Conservation (phyloP, 1,284 basidiomycete species). For the Pseudozyma sp. region DNA sequence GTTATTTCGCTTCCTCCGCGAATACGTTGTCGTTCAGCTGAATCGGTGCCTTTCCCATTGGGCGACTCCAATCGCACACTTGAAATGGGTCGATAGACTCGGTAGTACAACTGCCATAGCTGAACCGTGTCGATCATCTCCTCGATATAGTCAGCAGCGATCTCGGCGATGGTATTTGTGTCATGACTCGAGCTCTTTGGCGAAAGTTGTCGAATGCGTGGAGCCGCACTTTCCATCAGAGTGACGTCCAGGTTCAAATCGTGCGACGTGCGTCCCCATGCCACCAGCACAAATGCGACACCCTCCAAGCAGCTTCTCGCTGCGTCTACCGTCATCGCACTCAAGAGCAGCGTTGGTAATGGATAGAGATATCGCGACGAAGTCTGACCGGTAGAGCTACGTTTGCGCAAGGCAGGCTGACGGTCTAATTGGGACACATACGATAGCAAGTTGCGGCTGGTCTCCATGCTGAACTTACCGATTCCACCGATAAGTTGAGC, state of each 20-base stretch:
- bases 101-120: slow-evolving; percentile 29
- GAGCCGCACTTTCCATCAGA: slow-evolving; percentile 22
- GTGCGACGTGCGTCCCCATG: slow-evolving; percentile 9
- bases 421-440: slow-evolving; percentile 16
- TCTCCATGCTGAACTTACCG: slow-evolving; percentile 5
- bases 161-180: slow-evolving; percentile 6
- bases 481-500: slow-evolving; percentile 1
- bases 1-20: background rate
- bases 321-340: slow-evolving; percentile 25
- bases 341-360: slow-evolving; percentile 16
- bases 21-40: background rate
- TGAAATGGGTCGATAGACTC: slow-evolving; percentile 27
- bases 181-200: background rate
- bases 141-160: slow-evolving; percentile 20
- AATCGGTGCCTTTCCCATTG: background rate
- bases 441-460: slow-evolving; percentile 13
- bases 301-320: slow-evolving; percentile 18
- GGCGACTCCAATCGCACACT: background rate
- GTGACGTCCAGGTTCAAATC: slow-evolving; percentile 4
- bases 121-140: slow-evolving; percentile 27
- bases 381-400: background rate
- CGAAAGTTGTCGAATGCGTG: slow-evolving; percentile 2
- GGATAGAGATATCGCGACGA: slow-evolving; percentile 12
- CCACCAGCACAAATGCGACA: slow-evolving; percentile 19
- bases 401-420: slow-evolving; percentile 12